Evolutionary conservation across 371 early-diverging fungal species (phyloP).

Genomic region (Chytridium lagenaria): DNA sequence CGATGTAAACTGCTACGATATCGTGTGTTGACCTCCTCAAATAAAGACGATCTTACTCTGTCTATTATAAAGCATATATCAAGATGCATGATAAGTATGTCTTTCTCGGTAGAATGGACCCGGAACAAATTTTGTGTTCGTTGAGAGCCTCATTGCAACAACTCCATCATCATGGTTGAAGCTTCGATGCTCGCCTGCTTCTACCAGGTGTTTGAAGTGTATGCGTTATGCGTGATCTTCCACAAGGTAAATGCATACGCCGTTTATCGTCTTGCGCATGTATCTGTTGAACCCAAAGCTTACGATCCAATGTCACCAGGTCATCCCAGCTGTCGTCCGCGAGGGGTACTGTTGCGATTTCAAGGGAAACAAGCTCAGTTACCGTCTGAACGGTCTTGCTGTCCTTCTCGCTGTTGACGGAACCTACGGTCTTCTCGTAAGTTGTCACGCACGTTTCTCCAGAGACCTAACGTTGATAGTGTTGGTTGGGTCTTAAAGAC

Average conservation of each 20-base stretch:
- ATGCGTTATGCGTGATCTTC: conserved; percentile 11
- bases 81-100: neutral
- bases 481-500: conserved; percentile 24
- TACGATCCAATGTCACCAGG: too few species aligned
- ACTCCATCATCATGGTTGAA: neutral
- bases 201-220: conserved; percentile 23
- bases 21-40: too few species aligned
- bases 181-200: neutral
- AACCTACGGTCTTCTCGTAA: conserved; percentile 22
- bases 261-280: neutral
- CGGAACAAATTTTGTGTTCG: too few species aligned
- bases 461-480: neutral
- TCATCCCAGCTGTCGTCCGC: conserved; percentile 18
- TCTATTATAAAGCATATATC: neutral
- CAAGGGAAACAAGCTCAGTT: conserved; percentile 25
- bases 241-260: conserved; percentile 15
- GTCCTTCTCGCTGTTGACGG: conserved; percentile 22
- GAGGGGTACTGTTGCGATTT: conserved; percentile 35
- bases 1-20: neutral
- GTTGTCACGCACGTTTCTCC: neutral
- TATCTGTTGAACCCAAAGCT: too few species aligned
- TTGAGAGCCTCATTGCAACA: too few species aligned
- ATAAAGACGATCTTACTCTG: too few species aligned
- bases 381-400: conserved; percentile 35
- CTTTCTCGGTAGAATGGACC: too few species aligned